phyloP scores from a whole-genome alignment of 108 stramenopile genomes.

The Cyclotella cryptica region DNA sequence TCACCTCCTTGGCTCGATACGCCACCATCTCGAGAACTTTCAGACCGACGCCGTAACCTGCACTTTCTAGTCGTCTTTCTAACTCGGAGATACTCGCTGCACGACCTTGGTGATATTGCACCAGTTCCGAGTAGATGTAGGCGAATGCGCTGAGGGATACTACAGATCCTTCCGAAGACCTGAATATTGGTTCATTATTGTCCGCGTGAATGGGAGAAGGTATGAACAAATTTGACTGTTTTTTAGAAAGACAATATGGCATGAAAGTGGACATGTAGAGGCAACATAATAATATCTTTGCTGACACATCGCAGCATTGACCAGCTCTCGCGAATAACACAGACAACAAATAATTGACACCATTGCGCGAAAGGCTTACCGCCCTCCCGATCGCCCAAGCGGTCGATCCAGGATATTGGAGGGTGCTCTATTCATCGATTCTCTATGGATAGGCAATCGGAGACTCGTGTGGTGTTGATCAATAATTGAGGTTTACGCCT shows the following conservation, averaged over 20 bases:
- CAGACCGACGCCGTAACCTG: conserved; percentile 93
- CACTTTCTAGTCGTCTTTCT: conserved; percentile 89
- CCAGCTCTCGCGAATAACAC: neutral
- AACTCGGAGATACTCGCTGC: conserved; percentile 92
- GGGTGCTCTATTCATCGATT: neutral
- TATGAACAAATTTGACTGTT: neutral
- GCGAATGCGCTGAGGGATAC: conserved; percentile 94
- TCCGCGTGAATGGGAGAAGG: neutral
- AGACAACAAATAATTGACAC: neutral
- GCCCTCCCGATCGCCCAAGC: conserved; percentile 62
- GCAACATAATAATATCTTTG: too few relatives aligned
- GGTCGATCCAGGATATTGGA: conserved; percentile 75
- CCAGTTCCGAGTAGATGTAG: conserved; percentile 94
- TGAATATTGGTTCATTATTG: neutral
- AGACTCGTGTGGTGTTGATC: too few relatives aligned
- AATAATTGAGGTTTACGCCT: too few relatives aligned
- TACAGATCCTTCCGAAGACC: conserved; percentile 43
- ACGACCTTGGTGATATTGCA: conserved; percentile 94
- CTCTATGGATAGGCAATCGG: neutral
- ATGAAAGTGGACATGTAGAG: neutral
- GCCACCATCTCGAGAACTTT: conserved; percentile 91
- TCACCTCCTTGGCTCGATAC: conserved; percentile 81
- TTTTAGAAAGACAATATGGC: too few relatives aligned
- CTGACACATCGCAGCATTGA: neutral
- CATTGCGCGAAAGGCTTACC: conserved; percentile 43